These are phyloP conservation scores for Pythium rhizo-oryzae DNA, from an alignment of 352 stramenopile species.

Conservation along the genomic window DNA sequence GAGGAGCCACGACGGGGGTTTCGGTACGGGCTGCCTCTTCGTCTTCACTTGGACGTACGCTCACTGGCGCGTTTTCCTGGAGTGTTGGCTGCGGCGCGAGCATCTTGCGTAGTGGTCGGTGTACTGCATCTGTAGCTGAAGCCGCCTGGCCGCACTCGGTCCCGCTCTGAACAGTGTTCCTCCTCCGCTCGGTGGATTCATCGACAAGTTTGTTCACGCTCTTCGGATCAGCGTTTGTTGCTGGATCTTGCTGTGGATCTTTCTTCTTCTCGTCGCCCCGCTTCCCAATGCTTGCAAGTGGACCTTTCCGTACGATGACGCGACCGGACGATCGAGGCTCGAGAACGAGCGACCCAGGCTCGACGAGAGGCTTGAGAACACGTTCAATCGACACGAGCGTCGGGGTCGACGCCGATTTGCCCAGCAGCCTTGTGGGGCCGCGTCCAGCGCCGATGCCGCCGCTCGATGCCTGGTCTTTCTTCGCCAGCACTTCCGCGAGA, in stretches of 20 bases:
- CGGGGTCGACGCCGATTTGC: conserved; percentile 37
- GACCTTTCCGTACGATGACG: not conserved
- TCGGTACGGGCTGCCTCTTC: conserved; percentile 12
- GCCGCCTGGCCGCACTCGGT: not conserved
- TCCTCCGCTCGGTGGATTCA: not conserved
- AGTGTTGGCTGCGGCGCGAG: not conserved
- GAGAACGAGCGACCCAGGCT: conserved; percentile 19
- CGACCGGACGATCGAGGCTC: conserved; percentile 15
- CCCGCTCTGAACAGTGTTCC: conserved; percentile 20
- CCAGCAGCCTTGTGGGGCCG: conserved; percentile 29
- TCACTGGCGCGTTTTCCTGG: not conserved
- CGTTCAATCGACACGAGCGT: conserved; percentile 8
- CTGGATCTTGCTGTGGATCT: not conserved
- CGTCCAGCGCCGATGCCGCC: conserved; percentile 19
- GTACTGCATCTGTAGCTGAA: not conserved
- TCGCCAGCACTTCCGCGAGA: conserved; percentile 44
- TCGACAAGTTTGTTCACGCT: not conserved
- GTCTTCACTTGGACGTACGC: not conserved
- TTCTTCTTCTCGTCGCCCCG: not conserved
- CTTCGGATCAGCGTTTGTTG: not conserved
- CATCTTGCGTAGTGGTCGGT: not conserved
- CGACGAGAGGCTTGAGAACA: conserved; percentile 21
- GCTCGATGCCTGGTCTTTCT: conserved; percentile 22
- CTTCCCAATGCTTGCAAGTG: not conserved
- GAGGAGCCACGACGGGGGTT: not conserved